Base-by-base conservation (phyloP, 2,329 filamentous ascomycete genomes). In the Aspergillus arachidicola region DNA sequence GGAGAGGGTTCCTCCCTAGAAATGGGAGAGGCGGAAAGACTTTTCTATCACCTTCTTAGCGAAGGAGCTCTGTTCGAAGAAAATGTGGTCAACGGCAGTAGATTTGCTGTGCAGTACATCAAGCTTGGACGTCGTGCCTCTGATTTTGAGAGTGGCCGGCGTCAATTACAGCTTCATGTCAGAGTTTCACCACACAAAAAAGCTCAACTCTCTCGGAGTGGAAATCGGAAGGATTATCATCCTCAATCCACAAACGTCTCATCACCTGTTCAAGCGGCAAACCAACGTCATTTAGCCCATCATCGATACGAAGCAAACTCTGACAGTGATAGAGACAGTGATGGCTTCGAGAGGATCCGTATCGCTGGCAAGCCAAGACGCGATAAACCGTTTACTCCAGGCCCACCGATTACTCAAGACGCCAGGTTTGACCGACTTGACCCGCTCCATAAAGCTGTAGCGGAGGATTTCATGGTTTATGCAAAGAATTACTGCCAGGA, bases 1-100 rank as follows among this genome's bases (percentile, higher is more conserved):
- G 93, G 92, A 16, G 84, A 85, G 48, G 93, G 91, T 16, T 87
- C 85, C 65, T 82, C 86, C 19, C 79, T 96, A 69, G 89, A 90
- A 62, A 88, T 90, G 71, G 87, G 89, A 41, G 92, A 96, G 72
- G 85, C 93, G 14, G 91, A 97, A 73, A 89, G 93, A 45, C 83
- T 98, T n/a, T 92, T 97, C 70, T 88, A 92, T 72, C 85, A 86
- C 55, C 82, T 99, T 11, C 80, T 92, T 9, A 86, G 86, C 6
- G 91, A 96, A 71, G 89, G 90, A 51, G 92, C 89, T 6, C 80
- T 99, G 30, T 78, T 76, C 16, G 93, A 97, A 77, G 81, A 89
- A 38, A 91, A 92, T 72, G 81, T 86, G 57, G 81, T 88, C 61
- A 91, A 89, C 73, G 81, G 79, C 50, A 81, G 81, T 54, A 86